Evolutionary conservation across 2,329 filamentous ascomycete species (phyloP), one percentile per base, ranked within the genome.

Genomic region (Fusarium sp.): DNA sequence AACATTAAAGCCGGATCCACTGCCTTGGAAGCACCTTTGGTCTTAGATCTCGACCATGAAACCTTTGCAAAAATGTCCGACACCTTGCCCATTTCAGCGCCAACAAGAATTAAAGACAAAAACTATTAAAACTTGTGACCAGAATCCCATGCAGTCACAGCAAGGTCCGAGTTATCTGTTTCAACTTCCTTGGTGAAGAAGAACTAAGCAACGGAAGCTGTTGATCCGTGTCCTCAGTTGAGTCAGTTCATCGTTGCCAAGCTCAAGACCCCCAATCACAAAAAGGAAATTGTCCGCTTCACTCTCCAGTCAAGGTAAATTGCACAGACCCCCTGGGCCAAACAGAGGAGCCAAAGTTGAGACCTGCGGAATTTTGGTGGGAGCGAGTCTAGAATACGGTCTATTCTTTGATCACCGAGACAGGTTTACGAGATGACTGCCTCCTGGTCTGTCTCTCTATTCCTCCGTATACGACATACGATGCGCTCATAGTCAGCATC

Each of bases 1-100:
- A 39, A 42, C 25, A 19, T 51, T 51, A 28, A 28, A 42, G 18
- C 23, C 31, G 49, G 49, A 26, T 51, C 18, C 49, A 28, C 49
- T 51, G 10, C 23, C 30, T 45, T 25, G 18, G 23, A 26, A 39
- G 10, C 25, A 23, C 48, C 30, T 3, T n/a, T 46, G 51, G 64
- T 71, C 64, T 73, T 58, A 59, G 60, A 68, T 74, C 62, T 54
- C 39, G 14, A 52, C 63, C 49, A 69, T 70, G 42, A 57, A 43
- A 44, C 54, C 50, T 56, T 48, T 50, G 46, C 53, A 57, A 73
- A 74, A 74, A 63, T 67, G 41, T 51, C 72, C 72, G 71, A 60
- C 71, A 59, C 60, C 51, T 62, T 61, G 34, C 57, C 62, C 51
- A 39, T 54, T 69, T 26, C 43, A 44, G 42, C n/a, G 18, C 37